Evolutionary conservation across 73 alveolate genomes (phyloP), one percentile per base, ranked within the genome.

Genomic region (Breviolum minutum): DNA sequence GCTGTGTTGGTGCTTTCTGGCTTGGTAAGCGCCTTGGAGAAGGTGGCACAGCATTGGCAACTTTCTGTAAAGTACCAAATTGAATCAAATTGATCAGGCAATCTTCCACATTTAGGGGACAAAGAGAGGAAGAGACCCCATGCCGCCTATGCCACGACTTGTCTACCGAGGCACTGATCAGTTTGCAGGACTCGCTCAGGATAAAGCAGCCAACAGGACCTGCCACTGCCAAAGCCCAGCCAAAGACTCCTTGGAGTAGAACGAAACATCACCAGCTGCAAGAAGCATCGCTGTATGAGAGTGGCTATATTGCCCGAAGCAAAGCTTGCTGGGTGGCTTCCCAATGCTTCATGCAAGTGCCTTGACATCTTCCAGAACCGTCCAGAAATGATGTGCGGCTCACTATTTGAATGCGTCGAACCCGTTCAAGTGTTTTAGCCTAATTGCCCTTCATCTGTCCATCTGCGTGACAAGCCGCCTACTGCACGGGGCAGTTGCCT

Each of bases 151-250:
- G 17, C 24, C 77, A 68, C n/a, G n/a, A 14, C 24, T 68, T 22
- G 7, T 32, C n/a, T 81, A 69, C 90, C 70, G 29, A 81, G 90
- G 14, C 32, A 62, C 95, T 89, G 62, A 89, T 89, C 73, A 69
- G 64, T 86, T 89, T 89, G 96, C 96, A 89, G 30, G 86, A 70
- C 86, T 89, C 96, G 71, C 86, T 66, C 70, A 89, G 73, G 96
- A 89, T 19, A 86, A 89, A 89, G 96, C 96, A 89, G 11, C 96
- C 96, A 60, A 89, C 96, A 2, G 96, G 96, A 13, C 96, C 96
- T 30, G 70, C 86, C 26, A 69, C 16, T 13, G 96, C 96, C 96
- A 89, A 26, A 8, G 86, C 96, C 96, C 96, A 89, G 3, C 95
- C 95, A 48, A 88, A 88, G 73, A 88, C 70, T 5, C 95, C 94